Evolutionary conservation across 768 basidiomycete species (phyloP).

Genomic region (Lanmaoa rubissima): DNA sequence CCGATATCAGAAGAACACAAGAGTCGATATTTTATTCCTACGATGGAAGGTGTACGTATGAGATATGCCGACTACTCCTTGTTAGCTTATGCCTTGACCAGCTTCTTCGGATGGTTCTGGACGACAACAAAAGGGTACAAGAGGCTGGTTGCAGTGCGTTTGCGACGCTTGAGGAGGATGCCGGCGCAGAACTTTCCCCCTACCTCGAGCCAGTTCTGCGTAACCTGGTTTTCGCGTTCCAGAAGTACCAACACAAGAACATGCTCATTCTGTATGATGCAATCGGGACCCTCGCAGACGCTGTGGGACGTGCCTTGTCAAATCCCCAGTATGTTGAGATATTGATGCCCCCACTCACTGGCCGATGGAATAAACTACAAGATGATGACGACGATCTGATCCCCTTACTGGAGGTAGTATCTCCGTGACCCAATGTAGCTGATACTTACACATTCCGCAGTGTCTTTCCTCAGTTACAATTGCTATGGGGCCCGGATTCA

Average conservation of each 20-base stretch:
- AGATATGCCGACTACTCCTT: constrained; percentile 16
- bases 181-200: constrained; percentile 83
- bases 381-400: constrained; percentile 93
- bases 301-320: constrained; percentile 85
- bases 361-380: constrained; percentile 84
- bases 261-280: constrained; percentile 98
- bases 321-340: constrained; percentile 89
- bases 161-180: constrained; percentile 97
- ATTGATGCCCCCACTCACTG: constrained; percentile 91
- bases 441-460: constrained; percentile 39
- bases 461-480: constrained; percentile 98
- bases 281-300: constrained; percentile 97
- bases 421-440: not conserved
- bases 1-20: constrained; percentile 83
- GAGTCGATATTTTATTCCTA: constrained; percentile 89
- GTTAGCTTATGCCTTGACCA: constrained; percentile 31
- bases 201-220: constrained; percentile 94
- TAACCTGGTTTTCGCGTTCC: constrained; percentile 93
- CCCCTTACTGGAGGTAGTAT: constrained; percentile 86
- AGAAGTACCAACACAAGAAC: constrained; percentile 99
- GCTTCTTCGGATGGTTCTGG: constrained; percentile 96
- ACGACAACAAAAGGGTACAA: constrained; percentile 98
- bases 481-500: constrained; percentile 87
- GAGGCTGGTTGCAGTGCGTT: constrained; percentile 99
- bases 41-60: constrained; percentile 89